Conservation (phyloP, 441 rosid genomes). For the Geranium incanum region DNA sequence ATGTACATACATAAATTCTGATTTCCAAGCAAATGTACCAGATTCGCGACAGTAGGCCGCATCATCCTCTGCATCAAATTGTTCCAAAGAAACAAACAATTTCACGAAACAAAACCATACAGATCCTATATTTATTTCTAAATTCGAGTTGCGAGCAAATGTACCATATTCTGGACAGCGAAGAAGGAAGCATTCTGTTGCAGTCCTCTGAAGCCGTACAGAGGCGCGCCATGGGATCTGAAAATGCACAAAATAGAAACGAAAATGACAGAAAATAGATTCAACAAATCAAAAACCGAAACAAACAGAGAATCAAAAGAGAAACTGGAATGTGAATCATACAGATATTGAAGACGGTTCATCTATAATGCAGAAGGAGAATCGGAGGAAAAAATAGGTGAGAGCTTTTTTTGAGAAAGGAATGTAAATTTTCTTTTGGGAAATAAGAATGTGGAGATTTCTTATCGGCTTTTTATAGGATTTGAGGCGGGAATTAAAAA, state of each 20-base stretch:
- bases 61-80: too few species aligned
- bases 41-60: neutral
- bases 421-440: neutral
- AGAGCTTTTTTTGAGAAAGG: neutral
- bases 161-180: too few species aligned
- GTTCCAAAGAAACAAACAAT: too few species aligned
- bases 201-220: neutral
- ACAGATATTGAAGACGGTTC: conserved; percentile 5
- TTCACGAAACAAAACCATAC: too few species aligned
- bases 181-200: neutral
- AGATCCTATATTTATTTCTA: too few species aligned
- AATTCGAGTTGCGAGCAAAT: too few species aligned
- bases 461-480: neutral
- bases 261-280: neutral
- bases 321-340: neutral
- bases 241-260: neutral
- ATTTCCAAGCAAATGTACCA: neutral
- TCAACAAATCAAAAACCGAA: neutral
- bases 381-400: neutral
- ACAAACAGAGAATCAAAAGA: neutral
- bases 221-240: neutral
- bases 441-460: neutral
- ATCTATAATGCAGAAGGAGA: neutral
- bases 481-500: neutral
- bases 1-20: neutral